Evolutionary conservation across 2,329 filamentous ascomycete genomes (phyloP), one percentile per base, ranked within the genome.

Genomic region (Aspergillus floridensis): DNA sequence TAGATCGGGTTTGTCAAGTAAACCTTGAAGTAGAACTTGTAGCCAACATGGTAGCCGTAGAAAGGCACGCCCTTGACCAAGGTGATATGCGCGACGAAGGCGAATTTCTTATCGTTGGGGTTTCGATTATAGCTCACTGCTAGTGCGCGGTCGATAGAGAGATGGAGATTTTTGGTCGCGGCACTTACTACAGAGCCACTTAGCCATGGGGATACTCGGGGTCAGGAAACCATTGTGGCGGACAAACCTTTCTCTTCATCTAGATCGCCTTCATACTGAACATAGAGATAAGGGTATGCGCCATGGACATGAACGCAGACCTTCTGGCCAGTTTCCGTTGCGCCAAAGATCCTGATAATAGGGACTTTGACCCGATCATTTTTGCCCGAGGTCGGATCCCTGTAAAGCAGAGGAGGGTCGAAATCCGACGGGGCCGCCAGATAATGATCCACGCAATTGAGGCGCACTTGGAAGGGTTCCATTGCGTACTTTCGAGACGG

Each of bases 371-470:
- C 88, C 35, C 86, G 84, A 60, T 86, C 87, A 63, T 82, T 79
- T 60, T 84, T 77, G 68, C 87, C 83, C 21, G 82, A 85, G 51
- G 80, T 81, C 26, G 80, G 84, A 65, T 86, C 79, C 72, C 86
- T 84, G 66, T 86, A 86, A 62, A 88, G 86, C 65, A 97, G 82
- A 63, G 86, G 83, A 63, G 93, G 92, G 76, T 98, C 93, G 74
- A 95, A 88, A 66, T 84, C 83, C 53, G 92, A 90, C 19, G 92
- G 90, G 11, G 82, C 82, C 46, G 88, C 86, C 78, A 96, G 92
- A 75, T 98, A 99, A 75, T 95, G 88, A 77, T 99, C 95, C 79
- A 99, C 88, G 80, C 92, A 96, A 75, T 99, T 97, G 72, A 99
- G 81, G 68, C 93, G 90, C 73, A 99, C 87, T 68, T 91, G 89